Evolutionary conservation across 2,329 filamentous ascomycete genomes (phyloP).

Genomic region (Fusarium sulawesiense): DNA sequence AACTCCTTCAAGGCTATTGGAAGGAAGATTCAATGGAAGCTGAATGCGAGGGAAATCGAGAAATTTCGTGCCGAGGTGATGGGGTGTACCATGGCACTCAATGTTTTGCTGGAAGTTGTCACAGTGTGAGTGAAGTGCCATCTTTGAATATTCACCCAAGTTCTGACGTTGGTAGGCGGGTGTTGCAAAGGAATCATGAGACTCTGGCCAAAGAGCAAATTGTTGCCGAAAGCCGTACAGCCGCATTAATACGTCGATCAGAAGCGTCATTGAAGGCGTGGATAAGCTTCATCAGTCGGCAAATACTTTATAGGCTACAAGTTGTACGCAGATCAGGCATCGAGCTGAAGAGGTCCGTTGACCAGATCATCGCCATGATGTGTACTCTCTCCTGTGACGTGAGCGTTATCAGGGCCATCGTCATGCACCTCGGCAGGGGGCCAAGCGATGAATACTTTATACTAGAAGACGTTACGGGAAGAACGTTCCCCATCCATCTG

Average conservation of each 20-base stretch:
- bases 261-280: background rate
- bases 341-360: background rate
- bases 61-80: background rate
- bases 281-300: background rate
- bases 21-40: background rate
- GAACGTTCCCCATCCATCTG: background rate
- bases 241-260: background rate
- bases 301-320: background rate
- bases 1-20: background rate
- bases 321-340: background rate
- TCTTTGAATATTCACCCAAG: no score
- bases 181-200: background rate
- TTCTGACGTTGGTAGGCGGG: background rate
- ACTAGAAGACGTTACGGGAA: background rate
- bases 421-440: background rate
- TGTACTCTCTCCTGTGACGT: background rate
- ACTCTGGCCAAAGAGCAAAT: background rate
- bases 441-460: background rate
- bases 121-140: background rate
- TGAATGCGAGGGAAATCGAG: background rate
- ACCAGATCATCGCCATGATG: background rate
- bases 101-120: background rate
- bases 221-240: background rate
- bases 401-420: background rate
- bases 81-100: background rate